phyloP scores from a whole-genome alignment of 805 yeast species.

The Tetrapisispora namnaoensis region DNA sequence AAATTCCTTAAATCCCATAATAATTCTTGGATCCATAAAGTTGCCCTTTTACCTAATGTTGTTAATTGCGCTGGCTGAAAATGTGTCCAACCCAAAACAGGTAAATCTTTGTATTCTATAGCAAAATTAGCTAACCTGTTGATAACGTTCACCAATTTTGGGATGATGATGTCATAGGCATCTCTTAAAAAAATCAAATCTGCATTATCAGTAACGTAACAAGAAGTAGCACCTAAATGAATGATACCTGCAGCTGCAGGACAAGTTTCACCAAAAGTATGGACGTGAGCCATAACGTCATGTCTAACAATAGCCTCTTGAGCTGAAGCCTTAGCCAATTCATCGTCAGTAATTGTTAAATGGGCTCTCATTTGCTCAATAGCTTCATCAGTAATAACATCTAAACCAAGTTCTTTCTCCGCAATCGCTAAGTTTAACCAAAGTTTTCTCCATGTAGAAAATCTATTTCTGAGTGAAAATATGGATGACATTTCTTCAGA shows the following conservation, averaged over 20 bases:
- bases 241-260: constrained; percentile 97
- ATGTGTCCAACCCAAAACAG: constrained; percentile 98
- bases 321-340: constrained; percentile 74
- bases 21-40: constrained; percentile 94
- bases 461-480: constrained; percentile 88
- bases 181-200: constrained; percentile 94
- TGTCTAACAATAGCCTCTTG: constrained; percentile 98
- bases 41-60: constrained; percentile 96
- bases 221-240: constrained; percentile 96
- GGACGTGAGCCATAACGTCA: constrained; percentile 99
- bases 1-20: constrained; percentile 96
- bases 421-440: constrained; percentile 96
- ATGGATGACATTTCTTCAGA: constrained; percentile 92
- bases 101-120: constrained; percentile 82
- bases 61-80: constrained; percentile 99
- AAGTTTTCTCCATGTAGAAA: constrained; percentile 95
- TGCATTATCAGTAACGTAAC: constrained; percentile 96
- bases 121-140: constrained; percentile 86
- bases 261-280: constrained; percentile 82
- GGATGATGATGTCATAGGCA: constrained; percentile 87
- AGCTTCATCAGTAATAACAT: constrained; percentile 82
- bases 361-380: constrained; percentile 74
- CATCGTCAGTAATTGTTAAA: constrained; percentile 82
- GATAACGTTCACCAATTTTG: constrained; percentile 91
- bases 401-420: constrained; percentile 82